Conservation (phyloP, 768 basidiomycete species). For the Cystofilobasidium ferigula region DNA sequence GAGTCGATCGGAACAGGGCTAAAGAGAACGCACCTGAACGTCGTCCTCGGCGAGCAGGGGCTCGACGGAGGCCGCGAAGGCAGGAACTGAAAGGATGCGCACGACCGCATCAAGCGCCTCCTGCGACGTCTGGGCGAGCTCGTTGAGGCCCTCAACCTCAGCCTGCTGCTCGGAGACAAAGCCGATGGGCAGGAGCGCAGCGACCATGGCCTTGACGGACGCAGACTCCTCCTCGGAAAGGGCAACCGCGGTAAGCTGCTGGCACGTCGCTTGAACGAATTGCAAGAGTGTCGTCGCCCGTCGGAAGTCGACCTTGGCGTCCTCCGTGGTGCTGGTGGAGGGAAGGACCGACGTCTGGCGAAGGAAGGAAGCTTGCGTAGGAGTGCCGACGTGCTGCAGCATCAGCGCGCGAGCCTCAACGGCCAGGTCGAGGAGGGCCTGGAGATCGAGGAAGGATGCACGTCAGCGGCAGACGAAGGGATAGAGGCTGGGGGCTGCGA, state of each 20-base stretch:
- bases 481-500: not conserved
- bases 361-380: slow-evolving; percentile 8
- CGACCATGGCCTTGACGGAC: slow-evolving; percentile 16
- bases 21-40: slow-evolving; percentile 7
- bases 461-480: not conserved
- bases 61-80: slow-evolving; percentile 45
- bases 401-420: slow-evolving; percentile 11
- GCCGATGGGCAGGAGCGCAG: slow-evolving; percentile 9
- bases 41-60: slow-evolving; percentile 29
- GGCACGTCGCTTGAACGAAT: slow-evolving; percentile 5
- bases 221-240: slow-evolving; percentile 7
- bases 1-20: not conserved
- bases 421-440: slow-evolving; percentile 24
- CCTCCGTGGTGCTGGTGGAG: slow-evolving; percentile 10
- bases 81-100: slow-evolving; percentile 54
- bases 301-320: slow-evolving; percentile 21
- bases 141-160: slow-evolving; percentile 18
- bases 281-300: slow-evolving; percentile 13
- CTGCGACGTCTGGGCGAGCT: slow-evolving; percentile 33
- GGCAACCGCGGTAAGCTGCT: slow-evolving; percentile 9
- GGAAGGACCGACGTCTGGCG: slow-evolving; percentile 1
- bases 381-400: not conserved
- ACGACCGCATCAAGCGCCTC: slow-evolving; percentile 49
- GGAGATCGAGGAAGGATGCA: not conserved
- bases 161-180: not conserved